Evolutionary conservation across 495 filamentous ascomycete species (phyloP), one percentile per base, ranked within the genome.

Genomic region (Bryoglossum gracile): DNA sequence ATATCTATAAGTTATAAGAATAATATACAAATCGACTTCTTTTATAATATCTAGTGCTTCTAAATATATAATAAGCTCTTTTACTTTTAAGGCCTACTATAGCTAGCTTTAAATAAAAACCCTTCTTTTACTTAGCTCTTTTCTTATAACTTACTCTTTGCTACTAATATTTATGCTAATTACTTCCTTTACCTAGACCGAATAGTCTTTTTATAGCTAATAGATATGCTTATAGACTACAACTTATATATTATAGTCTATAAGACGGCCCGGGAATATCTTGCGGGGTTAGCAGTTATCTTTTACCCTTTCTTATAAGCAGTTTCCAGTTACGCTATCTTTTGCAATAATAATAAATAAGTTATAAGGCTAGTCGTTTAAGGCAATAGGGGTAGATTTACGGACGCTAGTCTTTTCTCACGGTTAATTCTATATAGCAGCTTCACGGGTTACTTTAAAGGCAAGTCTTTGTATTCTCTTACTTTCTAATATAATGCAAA

Each of bases 211-310:
- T 30, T 30, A 30, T 13, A 13, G 6, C 26, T 30, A 6, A 6
- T 30, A 25, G 32, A 37, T 9, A 45, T 51, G 32, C 32, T 51
- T 44, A 44, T 18, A n/a, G 41, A 16, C 23, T 38, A 46, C 38
- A 52, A 52, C 17, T 23, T 34, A 6, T 52, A 39, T 52, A 52
- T 52, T 30, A 10, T 39, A n/a, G 4, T n/a, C 5, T 39, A 39
- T 18, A 19, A 18, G 22, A 52, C 25, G 2, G 34, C 24, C 18
- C 16, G 24, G 4, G 28, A 52, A 19, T 18, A 18, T 10, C 33
- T 52, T n/a, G 24, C 24, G 13, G 28, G n/a, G n/a, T 39, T 13
- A 39, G 8, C 22, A 39, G 36, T 18, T 19, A 10, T 5, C 26
- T 13, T 30, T 30, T 30, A 30, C 26, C 6, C 26, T 30, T 30